Percentiles rank a stretch among this genome's conserved stretches.
phyloP scores from a whole-genome alignment of 1,284 basidiomycete genomes.

The Porogramme epimiltina region DNA sequence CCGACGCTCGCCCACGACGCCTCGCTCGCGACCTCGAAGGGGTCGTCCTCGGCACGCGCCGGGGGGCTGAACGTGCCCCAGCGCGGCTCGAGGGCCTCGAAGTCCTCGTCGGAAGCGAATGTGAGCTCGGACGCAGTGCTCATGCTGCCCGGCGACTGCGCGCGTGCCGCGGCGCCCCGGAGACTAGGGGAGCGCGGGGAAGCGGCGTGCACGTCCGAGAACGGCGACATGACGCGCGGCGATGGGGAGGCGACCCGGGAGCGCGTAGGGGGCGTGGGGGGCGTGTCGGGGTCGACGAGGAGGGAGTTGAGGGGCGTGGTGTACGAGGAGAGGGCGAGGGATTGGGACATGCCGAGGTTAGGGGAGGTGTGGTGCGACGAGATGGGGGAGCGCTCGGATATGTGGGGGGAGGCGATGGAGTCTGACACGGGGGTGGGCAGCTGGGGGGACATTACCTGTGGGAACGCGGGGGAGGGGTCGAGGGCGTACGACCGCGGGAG shows the following conservation, averaged over 20 bases:
- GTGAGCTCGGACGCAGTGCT: constrained; percentile 21
- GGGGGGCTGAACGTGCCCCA: constrained; percentile 33
- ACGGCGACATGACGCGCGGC: constrained; percentile 28
- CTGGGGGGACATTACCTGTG: constrained; percentile 14
- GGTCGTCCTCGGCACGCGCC: constrained; percentile 12
- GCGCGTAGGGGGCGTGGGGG: constrained; percentile 5
- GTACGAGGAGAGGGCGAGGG: constrained; percentile 18
- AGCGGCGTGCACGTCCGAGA: constrained; percentile 27
- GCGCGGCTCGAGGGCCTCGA: constrained; percentile 28
- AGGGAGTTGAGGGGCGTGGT: constrained; percentile 24
- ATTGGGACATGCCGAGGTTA: constrained; percentile 20
- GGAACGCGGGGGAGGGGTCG: neutral
- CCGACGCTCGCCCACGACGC: constrained; percentile 32
- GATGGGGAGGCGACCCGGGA: constrained; percentile 6
- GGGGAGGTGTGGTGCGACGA: constrained; percentile 18
- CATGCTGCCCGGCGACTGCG: constrained; percentile 23
- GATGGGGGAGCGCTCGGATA: constrained; percentile 18
- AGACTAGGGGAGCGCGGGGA: constrained; percentile 17
- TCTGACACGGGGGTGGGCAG: constrained; percentile 25
- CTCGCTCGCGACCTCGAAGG: constrained; percentile 24
- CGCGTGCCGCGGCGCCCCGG: constrained; percentile 14
- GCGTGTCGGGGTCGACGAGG: constrained; percentile 10
- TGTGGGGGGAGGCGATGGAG: constrained; percentile 17
- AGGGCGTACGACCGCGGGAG: neutral
- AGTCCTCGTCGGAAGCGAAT: constrained; percentile 25